phyloP scores from a whole-genome alignment of 2,329 filamentous ascomycete species.

The Aureobasidium lini region DNA sequence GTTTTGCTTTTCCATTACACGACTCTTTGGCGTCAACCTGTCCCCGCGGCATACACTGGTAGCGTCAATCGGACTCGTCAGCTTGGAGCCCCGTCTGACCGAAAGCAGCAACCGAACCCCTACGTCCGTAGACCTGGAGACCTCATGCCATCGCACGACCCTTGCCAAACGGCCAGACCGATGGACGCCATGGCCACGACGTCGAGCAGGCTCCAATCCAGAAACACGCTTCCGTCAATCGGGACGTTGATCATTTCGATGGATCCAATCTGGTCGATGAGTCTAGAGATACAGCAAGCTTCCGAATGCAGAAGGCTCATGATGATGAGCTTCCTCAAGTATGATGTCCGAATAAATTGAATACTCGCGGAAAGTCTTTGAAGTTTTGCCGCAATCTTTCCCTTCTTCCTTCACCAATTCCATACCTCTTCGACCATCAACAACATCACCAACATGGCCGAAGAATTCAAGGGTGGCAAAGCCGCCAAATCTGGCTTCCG shows the following conservation, averaged over 20 bases:
- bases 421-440: background rate
- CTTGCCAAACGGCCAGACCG: background rate
- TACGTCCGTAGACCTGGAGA: background rate
- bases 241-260: slow-evolving; percentile 6
- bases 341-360: slow-evolving; percentile 4
- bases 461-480: slow-evolving; percentile 6
- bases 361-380: background rate
- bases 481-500: background rate
- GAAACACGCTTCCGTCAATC: background rate
- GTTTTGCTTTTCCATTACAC: background rate
- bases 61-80: background rate
- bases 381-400: slow-evolving; percentile 1
- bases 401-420: background rate
- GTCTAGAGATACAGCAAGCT: slow-evolving; percentile 3
- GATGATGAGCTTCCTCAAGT: background rate
- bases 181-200: background rate
- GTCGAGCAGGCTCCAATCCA: background rate
- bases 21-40: background rate
- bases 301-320: background rate
- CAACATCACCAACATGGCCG: background rate
- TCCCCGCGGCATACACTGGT: background rate
- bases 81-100: background rate
- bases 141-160: background rate
- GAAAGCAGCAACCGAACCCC: background rate
- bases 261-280: background rate